A percentile compares a stretch with the other conserved stretches of the same genome.
phyloP scores from a whole-genome alignment of 2,329 filamentous ascomycete species.

The Trichoderma arundinaceum region DNA sequence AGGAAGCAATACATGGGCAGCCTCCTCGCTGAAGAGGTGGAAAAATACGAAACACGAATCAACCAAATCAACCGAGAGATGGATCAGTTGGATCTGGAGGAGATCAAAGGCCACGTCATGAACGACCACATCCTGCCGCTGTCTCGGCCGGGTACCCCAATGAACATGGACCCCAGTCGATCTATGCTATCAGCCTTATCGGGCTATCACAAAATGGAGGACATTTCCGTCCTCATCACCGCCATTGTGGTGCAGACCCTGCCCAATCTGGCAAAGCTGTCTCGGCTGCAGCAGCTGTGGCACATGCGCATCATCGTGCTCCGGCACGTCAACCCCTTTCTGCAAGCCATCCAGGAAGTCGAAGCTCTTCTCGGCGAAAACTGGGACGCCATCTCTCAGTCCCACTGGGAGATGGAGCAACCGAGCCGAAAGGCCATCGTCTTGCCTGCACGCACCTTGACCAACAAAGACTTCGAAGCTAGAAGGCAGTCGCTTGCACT shows the following conservation, averaged over 20 bases:
- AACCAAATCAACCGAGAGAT: constrained; percentile 74
- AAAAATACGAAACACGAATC: constrained; percentile 72
- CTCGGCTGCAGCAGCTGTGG: constrained; percentile 78
- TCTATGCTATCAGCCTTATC: constrained; percentile 50
- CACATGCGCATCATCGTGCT: constrained; percentile 76
- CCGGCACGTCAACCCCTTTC: constrained; percentile 71
- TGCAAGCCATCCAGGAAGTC: constrained; percentile 69
- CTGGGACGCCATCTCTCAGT: constrained; percentile 64
- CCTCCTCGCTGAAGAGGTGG: constrained; percentile 67
- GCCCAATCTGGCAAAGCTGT: constrained; percentile 77
- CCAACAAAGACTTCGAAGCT: constrained; percentile 57
- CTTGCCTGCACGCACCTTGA: constrained; percentile 41
- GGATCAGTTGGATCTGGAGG: constrained; percentile 76
- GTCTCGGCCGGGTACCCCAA: constrained; percentile 47
- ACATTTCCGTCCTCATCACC: constrained; percentile 88
- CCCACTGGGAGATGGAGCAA: constrained; percentile 23
- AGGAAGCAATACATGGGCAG: constrained; percentile 68
- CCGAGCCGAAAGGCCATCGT: constrained; percentile 26
- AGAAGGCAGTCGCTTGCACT: constrained; percentile 69
- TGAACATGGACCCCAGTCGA: constrained; percentile 41
- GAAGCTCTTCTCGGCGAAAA: constrained; percentile 68
- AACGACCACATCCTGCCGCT: constrained; percentile 74
- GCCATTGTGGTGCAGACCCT: constrained; percentile 89
- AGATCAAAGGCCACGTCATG: constrained; percentile 86
- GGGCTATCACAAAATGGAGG: constrained; percentile 75